Evolutionary conservation across 2,329 filamentous ascomycete genomes (phyloP).

Genomic region (Ambrosiella xylebori): DNA sequence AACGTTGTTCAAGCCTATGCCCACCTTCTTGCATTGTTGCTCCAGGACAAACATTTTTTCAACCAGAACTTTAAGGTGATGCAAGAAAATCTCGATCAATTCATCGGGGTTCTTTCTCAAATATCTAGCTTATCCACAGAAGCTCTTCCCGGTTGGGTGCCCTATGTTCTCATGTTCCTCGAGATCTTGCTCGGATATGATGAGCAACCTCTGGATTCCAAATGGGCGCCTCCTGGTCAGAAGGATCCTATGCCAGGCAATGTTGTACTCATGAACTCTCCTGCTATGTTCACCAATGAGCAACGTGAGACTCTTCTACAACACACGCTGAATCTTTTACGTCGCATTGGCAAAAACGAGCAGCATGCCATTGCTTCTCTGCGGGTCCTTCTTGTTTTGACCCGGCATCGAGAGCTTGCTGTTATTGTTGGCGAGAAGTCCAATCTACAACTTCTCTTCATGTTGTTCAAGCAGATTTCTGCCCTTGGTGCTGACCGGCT

Average conservation of each 20-base stretch:
- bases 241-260: slow-evolving; percentile 23
- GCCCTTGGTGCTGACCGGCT: slow-evolving; percentile 62
- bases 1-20: slow-evolving; percentile 68
- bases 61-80: slow-evolving; percentile 55
- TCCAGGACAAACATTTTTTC: slow-evolving; percentile 73
- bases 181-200: slow-evolving; percentile 86
- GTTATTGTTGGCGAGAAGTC: slow-evolving; percentile 66
- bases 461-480: slow-evolving; percentile 87
- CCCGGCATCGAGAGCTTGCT: slow-evolving; percentile 59
- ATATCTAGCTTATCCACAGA: slow-evolving; percentile 49
- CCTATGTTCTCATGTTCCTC: slow-evolving; percentile 73
- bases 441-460: slow-evolving; percentile 76
- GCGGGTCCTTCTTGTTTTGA: slow-evolving; percentile 74
- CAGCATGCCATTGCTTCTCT: slow-evolving; percentile 66
- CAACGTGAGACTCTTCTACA: slow-evolving; percentile 58
- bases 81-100: slow-evolving; percentile 56
- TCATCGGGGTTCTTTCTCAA: slow-evolving; percentile 65
- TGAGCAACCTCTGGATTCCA: slow-evolving; percentile 56
- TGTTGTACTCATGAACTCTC: slow-evolving; percentile 25
- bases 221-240: slow-evolving; percentile 44
- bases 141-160: slow-evolving; percentile 80
- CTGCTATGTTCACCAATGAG: slow-evolving; percentile 6
- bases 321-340: slow-evolving; percentile 65
- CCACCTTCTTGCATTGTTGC: slow-evolving; percentile 72
- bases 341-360: slow-evolving; percentile 74